Conservation (phyloP, 768 basidiomycete species). For the Asterophora lycoperdoides region DNA sequence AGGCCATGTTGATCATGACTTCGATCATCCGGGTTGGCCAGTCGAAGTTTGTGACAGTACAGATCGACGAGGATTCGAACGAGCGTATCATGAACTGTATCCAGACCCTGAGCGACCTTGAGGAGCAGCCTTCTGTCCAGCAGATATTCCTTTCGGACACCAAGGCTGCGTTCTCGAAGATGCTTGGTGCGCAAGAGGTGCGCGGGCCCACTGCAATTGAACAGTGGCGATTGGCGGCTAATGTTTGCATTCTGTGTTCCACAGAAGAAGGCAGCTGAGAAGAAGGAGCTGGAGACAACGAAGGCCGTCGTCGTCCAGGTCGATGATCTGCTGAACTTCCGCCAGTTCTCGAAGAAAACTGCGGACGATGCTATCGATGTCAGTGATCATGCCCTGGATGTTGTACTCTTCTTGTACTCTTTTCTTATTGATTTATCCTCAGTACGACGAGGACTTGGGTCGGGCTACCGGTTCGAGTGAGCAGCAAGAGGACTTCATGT, state of each 20-base stretch:
- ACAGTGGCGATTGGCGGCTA: not conserved
- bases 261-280: constrained; percentile 86
- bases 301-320: constrained; percentile 77
- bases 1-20: constrained; percentile 98
- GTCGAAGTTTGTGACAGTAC: constrained; percentile 87
- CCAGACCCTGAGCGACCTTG: constrained; percentile 82
- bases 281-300: constrained; percentile 75
- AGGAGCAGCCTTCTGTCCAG: constrained; percentile 50
- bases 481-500: constrained; percentile 87
- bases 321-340: constrained; percentile 88
- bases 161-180: constrained; percentile 87
- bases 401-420: constrained; percentile 3
- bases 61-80: constrained; percentile 98
- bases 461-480: constrained; percentile 85
- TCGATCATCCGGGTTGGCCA: constrained; percentile 96
- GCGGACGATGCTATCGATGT: constrained; percentile 77
- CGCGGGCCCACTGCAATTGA: constrained; percentile 5
- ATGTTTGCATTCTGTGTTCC: not conserved
- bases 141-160: constrained; percentile 83
- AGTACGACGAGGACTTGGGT: constrained; percentile 89
- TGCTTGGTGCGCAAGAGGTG: constrained; percentile 94
- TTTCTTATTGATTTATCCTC: constrained; percentile 2
- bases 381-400: constrained; percentile 16
- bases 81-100: constrained; percentile 97
- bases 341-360: constrained; percentile 93